These are phyloP conservation scores for Chloranthus sessilifolius DNA, from an alignment of 164 flowering plant genomes.

Conservation along the genomic window DNA sequence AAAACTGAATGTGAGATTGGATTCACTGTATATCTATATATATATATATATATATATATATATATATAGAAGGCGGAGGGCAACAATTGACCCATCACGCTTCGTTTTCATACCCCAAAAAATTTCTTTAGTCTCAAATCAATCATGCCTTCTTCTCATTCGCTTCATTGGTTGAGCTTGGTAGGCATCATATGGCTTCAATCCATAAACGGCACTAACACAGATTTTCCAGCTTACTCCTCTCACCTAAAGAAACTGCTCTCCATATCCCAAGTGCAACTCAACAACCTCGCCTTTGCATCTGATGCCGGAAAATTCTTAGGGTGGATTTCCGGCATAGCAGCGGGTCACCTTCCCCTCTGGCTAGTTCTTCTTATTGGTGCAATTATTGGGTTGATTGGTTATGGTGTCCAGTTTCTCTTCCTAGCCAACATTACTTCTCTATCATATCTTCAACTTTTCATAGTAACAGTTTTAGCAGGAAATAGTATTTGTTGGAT, in stretches of 20 bases:
- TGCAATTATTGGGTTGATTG: constrained; percentile 50
- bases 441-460: constrained; percentile 46
- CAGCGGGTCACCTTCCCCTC: constrained; percentile 56
- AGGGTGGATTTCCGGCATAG: constrained; percentile 77
- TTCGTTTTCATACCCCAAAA: too few species aligned
- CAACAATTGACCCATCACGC: too few species aligned
- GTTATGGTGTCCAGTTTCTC: constrained; percentile 78
- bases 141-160: constrained; percentile 10
- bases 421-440: constrained; percentile 32
- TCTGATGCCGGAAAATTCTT: constrained; percentile 91
- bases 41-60: too few species aligned
- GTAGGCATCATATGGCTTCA: constrained; percentile 80
- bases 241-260: constrained; percentile 63
- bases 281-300: constrained; percentile 88
- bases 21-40: too few species aligned
- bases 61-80: too few species aligned
- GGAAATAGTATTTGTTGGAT: constrained; percentile 97
- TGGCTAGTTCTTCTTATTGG: constrained; percentile 70
- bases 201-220: constrained; percentile 65
- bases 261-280: constrained; percentile 65
- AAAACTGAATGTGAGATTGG: too few species aligned
- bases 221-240: constrained; percentile 74
- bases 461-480: constrained; percentile 53
- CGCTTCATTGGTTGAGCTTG: constrained; percentile 70
- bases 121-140: too few species aligned